Percentiles rank a stretch among this genome's conserved stretches.
Conservation (phyloP, 345 rosid species). For the Populus alba region DNA sequence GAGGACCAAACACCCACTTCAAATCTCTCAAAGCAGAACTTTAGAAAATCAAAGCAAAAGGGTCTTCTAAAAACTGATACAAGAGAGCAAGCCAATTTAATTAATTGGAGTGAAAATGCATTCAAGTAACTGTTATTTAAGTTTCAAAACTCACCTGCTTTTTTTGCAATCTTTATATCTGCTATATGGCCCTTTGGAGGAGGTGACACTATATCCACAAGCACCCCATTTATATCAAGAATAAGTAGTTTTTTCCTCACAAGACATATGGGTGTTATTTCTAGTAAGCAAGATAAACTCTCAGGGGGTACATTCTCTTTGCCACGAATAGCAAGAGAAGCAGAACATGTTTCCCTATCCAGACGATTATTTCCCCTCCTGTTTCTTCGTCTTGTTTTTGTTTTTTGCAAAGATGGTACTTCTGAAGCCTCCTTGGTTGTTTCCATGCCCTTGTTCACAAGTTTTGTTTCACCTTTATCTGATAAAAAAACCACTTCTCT, state of each 20-base stretch:
- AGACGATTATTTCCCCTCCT: too few species aligned
- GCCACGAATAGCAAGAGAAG: constrained; percentile 9
- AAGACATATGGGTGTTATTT: not conserved
- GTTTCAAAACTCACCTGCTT: constrained; percentile 50
- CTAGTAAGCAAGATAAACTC: not conserved
- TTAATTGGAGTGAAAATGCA: not conserved
- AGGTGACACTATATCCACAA: constrained; percentile 55
- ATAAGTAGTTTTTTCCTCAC: constrained; percentile 58
- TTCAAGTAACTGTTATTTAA: not conserved
- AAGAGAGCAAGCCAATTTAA: constrained; percentile 6
- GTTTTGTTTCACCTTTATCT: too few species aligned
- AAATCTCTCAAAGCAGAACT: constrained; percentile 78
- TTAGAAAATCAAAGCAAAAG: constrained; percentile 54
- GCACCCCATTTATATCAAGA: constrained; percentile 89
- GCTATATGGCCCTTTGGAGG: constrained; percentile 42
- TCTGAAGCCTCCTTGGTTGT: too few species aligned
- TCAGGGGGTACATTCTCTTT: not conserved
- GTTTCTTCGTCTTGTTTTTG: too few species aligned
- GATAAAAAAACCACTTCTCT: too few species aligned
- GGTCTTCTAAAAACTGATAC: constrained; percentile 75
- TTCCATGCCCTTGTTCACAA: too few species aligned
- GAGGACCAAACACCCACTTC: constrained; percentile 90
- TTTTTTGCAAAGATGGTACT: too few species aligned
- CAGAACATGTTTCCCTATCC: not conserved
- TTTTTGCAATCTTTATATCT: constrained; percentile 45